Conservation (phyloP, 1,284 basidiomycete genomes). For the Crocinoboletus sp. region DNA sequence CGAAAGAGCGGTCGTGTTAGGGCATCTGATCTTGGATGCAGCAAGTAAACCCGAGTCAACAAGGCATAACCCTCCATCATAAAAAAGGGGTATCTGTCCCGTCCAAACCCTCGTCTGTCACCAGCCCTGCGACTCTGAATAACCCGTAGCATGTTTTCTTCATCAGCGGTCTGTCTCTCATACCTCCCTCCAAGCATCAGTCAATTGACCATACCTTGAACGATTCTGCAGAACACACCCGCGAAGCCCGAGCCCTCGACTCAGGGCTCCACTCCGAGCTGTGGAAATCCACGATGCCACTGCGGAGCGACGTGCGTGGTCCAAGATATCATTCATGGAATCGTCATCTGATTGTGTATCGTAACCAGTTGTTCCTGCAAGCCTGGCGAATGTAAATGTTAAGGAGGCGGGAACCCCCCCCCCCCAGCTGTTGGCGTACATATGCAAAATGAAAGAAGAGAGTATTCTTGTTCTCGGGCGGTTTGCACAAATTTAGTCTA, state of each 20-base stretch:
- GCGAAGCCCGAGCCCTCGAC: constrained; percentile 3
- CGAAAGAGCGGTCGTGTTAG: too few species aligned
- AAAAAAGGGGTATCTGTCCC: neutral
- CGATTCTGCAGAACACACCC: constrained; percentile 7
- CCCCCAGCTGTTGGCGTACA: too few species aligned
- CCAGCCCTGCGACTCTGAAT: too few species aligned
- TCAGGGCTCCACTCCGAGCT: constrained; percentile 10
- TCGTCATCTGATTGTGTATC: neutral
- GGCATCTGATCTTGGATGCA: neutral
- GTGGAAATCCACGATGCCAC: constrained; percentile 18
- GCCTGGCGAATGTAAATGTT: constrained; percentile 19
- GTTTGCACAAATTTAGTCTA: too few species aligned
- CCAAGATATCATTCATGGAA: neutral
- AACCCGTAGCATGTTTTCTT: too few species aligned
- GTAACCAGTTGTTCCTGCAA: constrained; percentile 17
- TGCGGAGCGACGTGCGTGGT: constrained; percentile 18
- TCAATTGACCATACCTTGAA: neutral
- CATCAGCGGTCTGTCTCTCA: constrained; percentile 4
- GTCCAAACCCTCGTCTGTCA: neutral
- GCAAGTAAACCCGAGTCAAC: constrained; percentile 5
- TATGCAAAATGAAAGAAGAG: too few species aligned
- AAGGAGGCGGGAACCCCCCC: too few species aligned
- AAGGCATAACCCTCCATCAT: neutral
- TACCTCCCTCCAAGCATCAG: neutral
- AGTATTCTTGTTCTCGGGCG: too few species aligned